Evolutionary conservation across 2,329 filamentous ascomycete species (phyloP).

Genomic region (Thielaviopsis ethacetica): DNA sequence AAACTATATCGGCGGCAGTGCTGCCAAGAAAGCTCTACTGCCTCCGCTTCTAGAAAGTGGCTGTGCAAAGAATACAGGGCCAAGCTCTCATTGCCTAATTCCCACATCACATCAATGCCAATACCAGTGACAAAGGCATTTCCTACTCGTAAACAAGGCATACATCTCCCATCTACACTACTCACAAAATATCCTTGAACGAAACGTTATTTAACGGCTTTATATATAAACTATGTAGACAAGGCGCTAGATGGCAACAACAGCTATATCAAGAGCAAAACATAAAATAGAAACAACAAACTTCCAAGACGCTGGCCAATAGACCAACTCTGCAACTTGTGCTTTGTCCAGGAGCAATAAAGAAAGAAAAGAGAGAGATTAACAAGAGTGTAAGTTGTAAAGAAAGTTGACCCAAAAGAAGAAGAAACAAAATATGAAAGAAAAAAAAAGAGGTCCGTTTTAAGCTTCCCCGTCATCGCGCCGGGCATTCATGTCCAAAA

Average conservation of each 20-base stretch:
- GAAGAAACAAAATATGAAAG: not conserved
- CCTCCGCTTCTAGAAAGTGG: not conserved
- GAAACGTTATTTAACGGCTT: not conserved
- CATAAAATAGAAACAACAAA: not conserved
- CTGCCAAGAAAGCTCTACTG: not conserved
- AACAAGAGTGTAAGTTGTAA: conserved; percentile 1
- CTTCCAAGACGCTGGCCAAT: not conserved
- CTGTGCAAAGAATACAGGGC: not conserved
- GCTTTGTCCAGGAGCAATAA: not conserved
- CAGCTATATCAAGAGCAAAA: not conserved
- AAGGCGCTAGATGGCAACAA: not conserved
- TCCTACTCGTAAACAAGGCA: too few species aligned
- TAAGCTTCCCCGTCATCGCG: not conserved
- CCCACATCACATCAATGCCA: not conserved
- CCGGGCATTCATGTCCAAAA: not conserved
- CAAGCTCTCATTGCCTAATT: not conserved
- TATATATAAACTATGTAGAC: not conserved
- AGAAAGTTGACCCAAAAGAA: not conserved
- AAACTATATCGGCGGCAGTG: not conserved
- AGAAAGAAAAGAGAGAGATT: not conserved
- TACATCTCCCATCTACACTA: too few species aligned
- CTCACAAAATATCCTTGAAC: too few species aligned
- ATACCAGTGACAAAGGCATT: too few species aligned
- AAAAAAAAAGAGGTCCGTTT: not conserved
- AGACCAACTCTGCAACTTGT: not conserved